phyloP scores from a whole-genome alignment of 2,329 filamentous ascomycete genomes.

The Talaromyces islandicus region DNA sequence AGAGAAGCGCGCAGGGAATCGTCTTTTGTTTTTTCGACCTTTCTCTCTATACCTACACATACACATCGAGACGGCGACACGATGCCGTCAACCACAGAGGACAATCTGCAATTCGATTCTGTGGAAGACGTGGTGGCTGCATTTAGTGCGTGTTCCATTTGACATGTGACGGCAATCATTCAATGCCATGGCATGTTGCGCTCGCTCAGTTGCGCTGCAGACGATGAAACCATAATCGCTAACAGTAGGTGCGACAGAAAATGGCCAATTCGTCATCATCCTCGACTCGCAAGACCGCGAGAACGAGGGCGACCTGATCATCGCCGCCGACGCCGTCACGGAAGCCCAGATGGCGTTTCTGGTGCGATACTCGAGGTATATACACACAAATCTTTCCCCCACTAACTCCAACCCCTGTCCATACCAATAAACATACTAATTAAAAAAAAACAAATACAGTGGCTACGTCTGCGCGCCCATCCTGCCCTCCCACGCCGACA shows the following conservation, averaged over 20 bases:
- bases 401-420: background rate
- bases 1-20: background rate
- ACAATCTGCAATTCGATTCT: constrained; percentile 32
- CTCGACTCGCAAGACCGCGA: constrained; percentile 89
- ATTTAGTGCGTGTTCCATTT: constrained; percentile 29
- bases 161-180: background rate
- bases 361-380: constrained; percentile 70
- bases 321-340: constrained; percentile 78
- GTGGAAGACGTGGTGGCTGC: constrained; percentile 38
- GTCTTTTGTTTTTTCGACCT: background rate
- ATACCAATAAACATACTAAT: background rate
- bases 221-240: background rate
- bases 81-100: constrained; percentile 17
- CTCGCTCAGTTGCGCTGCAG: background rate
- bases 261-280: constrained; percentile 90
- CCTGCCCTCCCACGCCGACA: constrained; percentile 59
- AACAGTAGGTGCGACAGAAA: constrained; percentile 44
- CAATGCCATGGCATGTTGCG: background rate
- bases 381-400: background rate
- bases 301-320: constrained; percentile 97
- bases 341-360: constrained; percentile 92
- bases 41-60: background rate
- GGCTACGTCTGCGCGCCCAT: constrained; percentile 90
- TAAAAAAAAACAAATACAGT: too few relatives aligned
- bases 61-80: background rate